These are phyloP conservation scores for Umbilicaria muhlenbergii DNA, from an alignment of 495 filamentous ascomycete genomes.

Conservation along the genomic window DNA sequence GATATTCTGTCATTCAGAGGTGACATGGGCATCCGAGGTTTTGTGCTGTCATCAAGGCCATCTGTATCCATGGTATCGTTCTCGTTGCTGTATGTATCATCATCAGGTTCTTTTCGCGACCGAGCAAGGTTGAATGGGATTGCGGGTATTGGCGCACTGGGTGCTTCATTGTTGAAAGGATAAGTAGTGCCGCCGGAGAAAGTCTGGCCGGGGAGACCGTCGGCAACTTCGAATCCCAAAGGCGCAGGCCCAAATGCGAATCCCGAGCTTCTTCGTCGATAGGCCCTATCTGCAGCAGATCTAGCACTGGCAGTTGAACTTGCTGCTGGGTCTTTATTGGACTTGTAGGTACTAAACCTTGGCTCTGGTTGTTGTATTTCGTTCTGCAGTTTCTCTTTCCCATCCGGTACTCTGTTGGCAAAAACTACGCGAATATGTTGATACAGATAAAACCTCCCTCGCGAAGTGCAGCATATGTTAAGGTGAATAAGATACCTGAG, in stretches of 20 bases:
- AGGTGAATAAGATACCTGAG: slow-evolving; percentile 87
- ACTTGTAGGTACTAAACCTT: slow-evolving; percentile 72
- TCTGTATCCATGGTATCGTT: slow-evolving; percentile 5
- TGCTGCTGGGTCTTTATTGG: slow-evolving; percentile 29
- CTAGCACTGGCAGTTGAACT: slow-evolving; percentile 18
- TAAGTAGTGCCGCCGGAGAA: slow-evolving; percentile 2
- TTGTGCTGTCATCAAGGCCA: background rate
- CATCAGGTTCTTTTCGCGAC: background rate
- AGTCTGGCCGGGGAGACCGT: slow-evolving; percentile 1
- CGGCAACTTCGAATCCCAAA: slow-evolving; percentile 6
- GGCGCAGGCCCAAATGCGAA: slow-evolving; percentile 23
- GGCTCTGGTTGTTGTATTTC: slow-evolving; percentile 85
- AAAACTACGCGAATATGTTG: slow-evolving; percentile 91
- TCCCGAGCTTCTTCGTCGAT: slow-evolving; percentile 39
- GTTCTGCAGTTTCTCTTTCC: slow-evolving; percentile 83
- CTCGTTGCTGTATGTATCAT: background rate
- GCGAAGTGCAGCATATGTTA: slow-evolving; percentile 78
- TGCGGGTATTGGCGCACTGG: slow-evolving; percentile 5
- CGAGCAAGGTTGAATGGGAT: slow-evolving; percentile 6
- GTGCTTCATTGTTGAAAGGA: background rate
- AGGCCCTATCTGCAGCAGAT: slow-evolving; percentile 37
- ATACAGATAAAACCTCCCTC: slow-evolving; percentile 78
- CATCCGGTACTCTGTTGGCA: slow-evolving; percentile 92
- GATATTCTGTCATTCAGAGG: slow-evolving; percentile 7
- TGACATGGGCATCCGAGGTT: slow-evolving; percentile 2